A percentile compares a stretch with the other conserved stretches of the same genome.
These are phyloP conservation scores for Podosphaera fusca DNA, from an alignment of 2,329 filamentous ascomycete species.

Conservation along the genomic window DNA sequence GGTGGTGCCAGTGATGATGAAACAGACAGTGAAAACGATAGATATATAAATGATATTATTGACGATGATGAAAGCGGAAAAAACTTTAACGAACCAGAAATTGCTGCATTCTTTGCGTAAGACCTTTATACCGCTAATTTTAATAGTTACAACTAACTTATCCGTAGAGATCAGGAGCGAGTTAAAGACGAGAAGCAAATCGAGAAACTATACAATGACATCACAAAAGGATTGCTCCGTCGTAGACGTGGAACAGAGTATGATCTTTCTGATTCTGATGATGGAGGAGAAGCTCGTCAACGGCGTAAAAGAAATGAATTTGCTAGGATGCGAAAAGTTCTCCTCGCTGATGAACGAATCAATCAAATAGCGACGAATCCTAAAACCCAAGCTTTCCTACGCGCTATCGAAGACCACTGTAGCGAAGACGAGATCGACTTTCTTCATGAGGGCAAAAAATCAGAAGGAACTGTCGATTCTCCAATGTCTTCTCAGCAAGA, in stretches of 20 bases:
- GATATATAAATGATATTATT: conserved; percentile 67
- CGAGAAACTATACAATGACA: conserved; percentile 77
- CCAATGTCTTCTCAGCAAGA: conserved; percentile 16
- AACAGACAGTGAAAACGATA: conserved; percentile 49
- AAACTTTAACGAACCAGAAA: conserved; percentile 52
- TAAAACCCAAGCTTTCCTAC: conserved; percentile 74
- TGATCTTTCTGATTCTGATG: conserved; percentile 76
- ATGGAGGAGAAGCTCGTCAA: conserved; percentile 54
- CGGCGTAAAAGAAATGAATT: conserved; percentile 73
- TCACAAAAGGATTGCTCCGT: conserved; percentile 70
- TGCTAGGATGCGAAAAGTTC: conserved; percentile 70
- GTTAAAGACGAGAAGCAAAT: conserved; percentile 67
- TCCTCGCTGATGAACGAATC: conserved; percentile 73
- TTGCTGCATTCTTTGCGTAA: conserved; percentile 78
- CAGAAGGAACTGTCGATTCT: conserved; percentile 19
- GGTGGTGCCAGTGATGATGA: conserved; percentile 81
- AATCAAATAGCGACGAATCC: conserved; percentile 76
- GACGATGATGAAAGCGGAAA: conserved; percentile 59
- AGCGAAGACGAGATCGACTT: conserved; percentile 59
- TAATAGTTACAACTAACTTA: conserved; percentile 2
- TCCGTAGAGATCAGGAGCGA: conserved; percentile 48
- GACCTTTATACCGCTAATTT: conserved; percentile 18
- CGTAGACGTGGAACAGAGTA: conserved; percentile 63
- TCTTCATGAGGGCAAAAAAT: conserved; percentile 28
- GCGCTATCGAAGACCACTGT: conserved; percentile 65